Conservation (phyloP, 768 basidiomycete species). For the Lactarius quietus region DNA sequence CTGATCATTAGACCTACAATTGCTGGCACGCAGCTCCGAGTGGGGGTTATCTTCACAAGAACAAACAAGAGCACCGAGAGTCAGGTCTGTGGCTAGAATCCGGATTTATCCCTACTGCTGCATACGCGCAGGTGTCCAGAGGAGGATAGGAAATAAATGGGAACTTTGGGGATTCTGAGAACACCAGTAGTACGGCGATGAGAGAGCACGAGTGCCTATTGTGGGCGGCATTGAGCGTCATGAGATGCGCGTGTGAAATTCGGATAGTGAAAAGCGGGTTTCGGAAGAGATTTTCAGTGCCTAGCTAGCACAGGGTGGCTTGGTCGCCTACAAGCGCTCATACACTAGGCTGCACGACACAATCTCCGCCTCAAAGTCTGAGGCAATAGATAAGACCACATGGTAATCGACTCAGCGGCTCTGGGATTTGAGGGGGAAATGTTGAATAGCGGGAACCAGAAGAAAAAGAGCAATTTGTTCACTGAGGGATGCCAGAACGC, state of each 20-base stretch:
- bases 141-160: not conserved
- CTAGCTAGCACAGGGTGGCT: not conserved
- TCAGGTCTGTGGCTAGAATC: not conserved
- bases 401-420: not conserved
- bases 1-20: constrained; percentile 7
- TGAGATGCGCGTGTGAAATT: constrained; percentile 11
- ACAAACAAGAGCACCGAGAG: not conserved
- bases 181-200: constrained; percentile 2
- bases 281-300: not conserved
- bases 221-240: constrained; percentile 4
- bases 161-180: not conserved
- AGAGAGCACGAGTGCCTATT: not conserved
- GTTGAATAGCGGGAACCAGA: not conserved
- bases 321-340: constrained; percentile 4
- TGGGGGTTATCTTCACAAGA: not conserved
- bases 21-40: constrained; percentile 5
- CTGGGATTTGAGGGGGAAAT: too few relatives aligned
- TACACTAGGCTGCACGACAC: not conserved
- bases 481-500: too few relatives aligned
- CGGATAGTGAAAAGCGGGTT: not conserved
- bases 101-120: not conserved
- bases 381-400: not conserved
- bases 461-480: not conserved
- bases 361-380: constrained; percentile 1
- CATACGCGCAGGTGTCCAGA: not conserved